A percentile compares a stretch with the other conserved stretches of the same genome.
Evolutionary conservation across 2,329 filamentous ascomycete genomes (phyloP).

Genomic region (Talaromyces sp.): DNA sequence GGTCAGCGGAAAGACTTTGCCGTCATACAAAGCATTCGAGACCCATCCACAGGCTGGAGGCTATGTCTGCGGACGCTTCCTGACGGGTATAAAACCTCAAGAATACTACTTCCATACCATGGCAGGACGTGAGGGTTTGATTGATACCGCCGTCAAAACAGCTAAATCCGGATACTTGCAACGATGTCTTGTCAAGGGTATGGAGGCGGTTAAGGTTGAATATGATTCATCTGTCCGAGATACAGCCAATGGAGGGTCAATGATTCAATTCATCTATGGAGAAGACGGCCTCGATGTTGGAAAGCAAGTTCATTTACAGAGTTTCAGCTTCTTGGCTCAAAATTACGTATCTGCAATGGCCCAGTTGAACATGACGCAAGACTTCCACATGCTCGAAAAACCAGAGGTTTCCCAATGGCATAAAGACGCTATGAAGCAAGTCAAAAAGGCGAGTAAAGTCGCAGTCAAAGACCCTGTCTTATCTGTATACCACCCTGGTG

Average conservation of each 20-base stretch:
- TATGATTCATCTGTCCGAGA: constrained; percentile 95
- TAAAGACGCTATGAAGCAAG: constrained; percentile 70
- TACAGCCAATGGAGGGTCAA: constrained; percentile 77
- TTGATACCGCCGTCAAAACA: constrained; percentile 98
- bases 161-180: constrained; percentile 95
- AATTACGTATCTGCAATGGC: constrained; percentile 79
- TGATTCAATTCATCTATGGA: constrained; percentile 94
- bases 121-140: constrained; percentile 96
- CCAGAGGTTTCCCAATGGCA: constrained; percentile 62
- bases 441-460: constrained; percentile 65
- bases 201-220: constrained; percentile 88
- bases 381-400: constrained; percentile 54
- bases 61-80: constrained; percentile 92
- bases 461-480: constrained; percentile 72
- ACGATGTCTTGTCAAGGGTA: constrained; percentile 95
- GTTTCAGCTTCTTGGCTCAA: constrained; percentile 85
- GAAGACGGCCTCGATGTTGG: constrained; percentile 93
- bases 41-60: constrained; percentile 84
- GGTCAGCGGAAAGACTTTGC: constrained; percentile 94
- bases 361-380: constrained; percentile 64
- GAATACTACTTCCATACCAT: constrained; percentile 99
- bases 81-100: constrained; percentile 94
- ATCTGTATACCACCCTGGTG: constrained; percentile 68
- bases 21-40: constrained; percentile 90
- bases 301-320: constrained; percentile 84